Conservation (phyloP, 73 alveolate genomes). For the Tetrahymena borealis region DNA sequence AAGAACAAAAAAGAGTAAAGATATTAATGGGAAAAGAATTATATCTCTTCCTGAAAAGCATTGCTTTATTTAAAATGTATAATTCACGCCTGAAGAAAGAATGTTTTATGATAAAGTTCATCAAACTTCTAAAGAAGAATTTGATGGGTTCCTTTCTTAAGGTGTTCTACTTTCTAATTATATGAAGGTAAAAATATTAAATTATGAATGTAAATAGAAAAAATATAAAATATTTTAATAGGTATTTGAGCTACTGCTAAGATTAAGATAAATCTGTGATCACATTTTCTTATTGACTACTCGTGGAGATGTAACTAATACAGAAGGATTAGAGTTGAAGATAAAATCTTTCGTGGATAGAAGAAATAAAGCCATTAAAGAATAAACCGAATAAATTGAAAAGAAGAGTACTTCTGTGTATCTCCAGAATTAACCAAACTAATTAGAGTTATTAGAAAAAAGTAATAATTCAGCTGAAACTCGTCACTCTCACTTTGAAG, state of each 20-base stretch:
- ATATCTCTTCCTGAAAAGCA: constrained; percentile 34
- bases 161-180: constrained; percentile 26
- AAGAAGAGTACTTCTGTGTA: not conserved
- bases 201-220: not conserved
- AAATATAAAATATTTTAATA: not conserved
- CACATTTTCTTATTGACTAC: constrained; percentile 41
- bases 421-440: constrained; percentile 6
- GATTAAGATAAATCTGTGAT: constrained; percentile 53
- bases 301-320: constrained; percentile 31
- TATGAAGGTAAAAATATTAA: not conserved
- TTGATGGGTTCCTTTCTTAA: constrained; percentile 9
- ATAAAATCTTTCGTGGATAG: constrained; percentile 6
- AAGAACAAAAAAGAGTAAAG: constrained; percentile 43
- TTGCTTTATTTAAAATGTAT: not conserved
- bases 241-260: constrained; percentile 38
- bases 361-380: not conserved
- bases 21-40: constrained; percentile 25
- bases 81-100: constrained; percentile 23
- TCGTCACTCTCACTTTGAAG: not conserved
- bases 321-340: constrained; percentile 29
- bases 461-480: not conserved
- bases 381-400: constrained; percentile 5
- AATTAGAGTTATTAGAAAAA: not conserved
- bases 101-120: constrained; percentile 28
- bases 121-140: constrained; percentile 27